A percentile compares a stretch with the other conserved stretches of the same genome.
phyloP scores from a whole-genome alignment of 495 filamentous ascomycete species.

The Paragyromitra xinjiangensis region DNA sequence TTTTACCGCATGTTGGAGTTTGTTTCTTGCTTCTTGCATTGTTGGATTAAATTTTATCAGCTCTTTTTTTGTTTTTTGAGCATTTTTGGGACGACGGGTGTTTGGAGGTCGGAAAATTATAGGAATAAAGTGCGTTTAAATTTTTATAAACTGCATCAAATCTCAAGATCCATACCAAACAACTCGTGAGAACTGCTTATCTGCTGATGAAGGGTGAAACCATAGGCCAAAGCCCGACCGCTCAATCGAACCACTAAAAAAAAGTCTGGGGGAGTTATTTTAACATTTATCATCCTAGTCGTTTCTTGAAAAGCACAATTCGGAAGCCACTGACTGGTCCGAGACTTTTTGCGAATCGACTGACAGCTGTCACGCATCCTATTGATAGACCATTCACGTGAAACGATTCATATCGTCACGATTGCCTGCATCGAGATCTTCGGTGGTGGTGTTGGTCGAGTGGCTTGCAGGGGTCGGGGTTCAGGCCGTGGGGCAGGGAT shows the following conservation, averaged over 20 bases:
- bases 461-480: conserved; percentile 20
- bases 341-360: neutral
- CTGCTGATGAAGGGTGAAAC: neutral
- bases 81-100: conserved; percentile 27
- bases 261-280: neutral
- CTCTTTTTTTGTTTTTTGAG: neutral
- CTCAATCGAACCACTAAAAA: neutral
- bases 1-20: conserved; percentile 27
- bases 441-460: conserved; percentile 9
- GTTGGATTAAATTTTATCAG: neutral
- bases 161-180: neutral
- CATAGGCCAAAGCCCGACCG: too few species aligned
- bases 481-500: neutral
- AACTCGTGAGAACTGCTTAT: conserved; percentile 1
- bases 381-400: neutral
- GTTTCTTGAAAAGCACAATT: neutral
- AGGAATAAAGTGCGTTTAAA: conserved; percentile 26
- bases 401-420: conserved; percentile 16
- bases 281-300: too few species aligned
- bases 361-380: conserved; percentile 35
- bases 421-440: conserved; percentile 29
- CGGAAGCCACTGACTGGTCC: conserved; percentile 6
- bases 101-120: conserved; percentile 28
- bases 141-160: neutral
- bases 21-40: conserved; percentile 10